Percentiles rank a stretch among this genome's conserved stretches.
Conservation (phyloP, 495 filamentous ascomycete species). For the Podospora conica region DNA sequence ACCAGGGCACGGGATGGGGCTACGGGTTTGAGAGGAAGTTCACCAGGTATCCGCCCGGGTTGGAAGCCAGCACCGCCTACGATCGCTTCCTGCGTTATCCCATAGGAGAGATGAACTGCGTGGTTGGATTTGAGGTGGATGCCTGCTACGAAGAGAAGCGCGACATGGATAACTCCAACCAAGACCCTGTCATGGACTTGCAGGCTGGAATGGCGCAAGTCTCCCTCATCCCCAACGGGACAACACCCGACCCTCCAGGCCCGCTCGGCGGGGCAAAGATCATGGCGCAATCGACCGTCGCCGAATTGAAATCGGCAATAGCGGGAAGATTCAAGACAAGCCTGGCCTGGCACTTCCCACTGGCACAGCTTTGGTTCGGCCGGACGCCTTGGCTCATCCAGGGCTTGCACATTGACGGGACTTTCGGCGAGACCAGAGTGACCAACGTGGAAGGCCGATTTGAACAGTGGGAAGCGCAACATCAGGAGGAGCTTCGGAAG, state of each 20-base stretch:
- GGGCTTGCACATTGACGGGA: constrained; percentile 2
- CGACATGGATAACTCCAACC: not conserved
- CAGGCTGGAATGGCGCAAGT: not conserved
- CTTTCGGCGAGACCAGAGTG: not conserved
- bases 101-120: not conserved
- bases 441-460: not conserved
- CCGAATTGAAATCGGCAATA: constrained; percentile 2
- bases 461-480: constrained; percentile 1
- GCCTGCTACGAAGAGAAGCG: constrained; percentile 1
- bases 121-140: constrained; percentile 10
- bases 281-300: not conserved
- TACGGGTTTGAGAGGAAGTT: constrained; percentile 6
- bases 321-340: not conserved
- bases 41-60: not conserved
- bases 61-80: constrained; percentile 2
- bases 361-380: constrained; percentile 11
- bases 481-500: not conserved
- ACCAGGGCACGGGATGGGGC: constrained; percentile 3
- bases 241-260: not conserved
- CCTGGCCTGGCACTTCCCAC: not conserved
- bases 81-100: constrained; percentile 5
- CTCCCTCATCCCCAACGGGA: not conserved
- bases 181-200: not conserved
- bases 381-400: constrained; percentile 7
- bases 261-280: not conserved